Percentiles rank a stretch among this genome's conserved stretches.
Evolutionary conservation across 179 eudicot species (phyloP).

Genomic region (Drosera spatulata): DNA sequence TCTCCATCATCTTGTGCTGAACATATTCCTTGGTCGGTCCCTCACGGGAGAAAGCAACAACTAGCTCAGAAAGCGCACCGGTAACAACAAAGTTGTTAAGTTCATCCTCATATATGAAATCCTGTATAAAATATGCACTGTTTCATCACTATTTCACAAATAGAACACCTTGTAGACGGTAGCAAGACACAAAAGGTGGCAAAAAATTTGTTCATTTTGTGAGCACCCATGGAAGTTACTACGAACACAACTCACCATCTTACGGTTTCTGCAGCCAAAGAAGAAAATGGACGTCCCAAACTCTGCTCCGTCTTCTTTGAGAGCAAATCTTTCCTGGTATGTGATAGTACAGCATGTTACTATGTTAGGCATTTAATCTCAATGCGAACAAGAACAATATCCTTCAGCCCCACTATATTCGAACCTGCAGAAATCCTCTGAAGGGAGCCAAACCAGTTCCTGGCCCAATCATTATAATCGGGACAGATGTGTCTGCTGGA

Average conservation of each 20-base stretch:
- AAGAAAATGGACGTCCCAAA: constrained; percentile 51
- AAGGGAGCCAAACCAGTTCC: constrained; percentile 98
- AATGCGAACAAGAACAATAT: too few species aligned
- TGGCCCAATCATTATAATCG: constrained; percentile 90
- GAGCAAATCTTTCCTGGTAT: constrained; percentile 28
- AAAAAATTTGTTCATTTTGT: too few species aligned
- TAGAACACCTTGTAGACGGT: background rate
- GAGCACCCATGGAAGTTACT: background rate
- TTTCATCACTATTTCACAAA: constrained; percentile 4
- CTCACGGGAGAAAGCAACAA: constrained; percentile 75
- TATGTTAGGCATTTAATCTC: background rate
- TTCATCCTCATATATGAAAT: constrained; percentile 56
- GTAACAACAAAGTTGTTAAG: constrained; percentile 43
- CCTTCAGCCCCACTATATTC: background rate
- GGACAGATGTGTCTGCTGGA: constrained; percentile 58
- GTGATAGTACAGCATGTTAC: background rate
- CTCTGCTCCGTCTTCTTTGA: constrained; percentile 28
- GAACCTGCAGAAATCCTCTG: constrained; percentile 88
- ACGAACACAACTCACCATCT: constrained; percentile 24
- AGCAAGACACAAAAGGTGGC: too few species aligned
- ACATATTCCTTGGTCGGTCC: constrained; percentile 72
- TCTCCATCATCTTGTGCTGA: constrained; percentile 75
- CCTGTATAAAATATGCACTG: constrained; percentile 17
- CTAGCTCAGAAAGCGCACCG: constrained; percentile 57
- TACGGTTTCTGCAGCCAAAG: constrained; percentile 58